A percentile compares a stretch with the other conserved stretches of the same genome.
These are phyloP conservation scores for Eucalyptus grandis DNA, from an alignment of 345 rosid species.

Conservation along the genomic window DNA sequence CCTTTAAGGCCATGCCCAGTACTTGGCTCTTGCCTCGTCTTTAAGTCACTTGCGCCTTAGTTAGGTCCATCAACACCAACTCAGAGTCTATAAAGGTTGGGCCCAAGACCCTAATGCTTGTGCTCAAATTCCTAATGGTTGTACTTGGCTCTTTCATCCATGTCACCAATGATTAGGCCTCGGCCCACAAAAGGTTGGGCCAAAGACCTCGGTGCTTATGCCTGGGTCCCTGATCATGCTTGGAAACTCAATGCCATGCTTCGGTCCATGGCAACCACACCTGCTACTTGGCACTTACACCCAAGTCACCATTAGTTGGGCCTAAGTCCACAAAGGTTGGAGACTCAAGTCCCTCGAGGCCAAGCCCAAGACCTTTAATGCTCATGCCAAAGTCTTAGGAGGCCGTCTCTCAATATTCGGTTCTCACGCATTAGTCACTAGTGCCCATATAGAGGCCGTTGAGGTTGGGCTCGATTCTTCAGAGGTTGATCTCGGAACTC, in stretches of 20 bases:
- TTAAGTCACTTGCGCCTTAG: neutral
- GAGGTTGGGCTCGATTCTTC: neutral
- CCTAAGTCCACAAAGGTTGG: neutral
- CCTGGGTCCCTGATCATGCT: neutral
- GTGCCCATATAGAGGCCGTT: neutral
- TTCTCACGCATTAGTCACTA: neutral
- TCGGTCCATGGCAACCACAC: accelerated
- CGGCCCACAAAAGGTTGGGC: neutral
- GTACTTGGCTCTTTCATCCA: neutral
- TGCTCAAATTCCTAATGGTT: neutral
- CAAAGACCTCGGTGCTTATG: neutral
- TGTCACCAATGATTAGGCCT: neutral
- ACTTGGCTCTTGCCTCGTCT: neutral
- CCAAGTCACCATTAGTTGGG: neutral
- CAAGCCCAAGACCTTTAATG: neutral
- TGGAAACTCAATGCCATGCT: neutral
- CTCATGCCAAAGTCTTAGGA: neutral
- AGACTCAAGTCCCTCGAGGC: neutral
- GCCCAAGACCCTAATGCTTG: neutral
- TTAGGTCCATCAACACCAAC: neutral
- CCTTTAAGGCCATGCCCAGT: neutral
- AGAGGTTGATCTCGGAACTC: neutral
- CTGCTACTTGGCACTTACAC: accelerated
- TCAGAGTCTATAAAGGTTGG: neutral
- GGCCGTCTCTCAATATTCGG: neutral